Conservation (phyloP, 225 moss, liverwort and hornwort genomes). For the Pseudoscleropodium purum region DNA sequence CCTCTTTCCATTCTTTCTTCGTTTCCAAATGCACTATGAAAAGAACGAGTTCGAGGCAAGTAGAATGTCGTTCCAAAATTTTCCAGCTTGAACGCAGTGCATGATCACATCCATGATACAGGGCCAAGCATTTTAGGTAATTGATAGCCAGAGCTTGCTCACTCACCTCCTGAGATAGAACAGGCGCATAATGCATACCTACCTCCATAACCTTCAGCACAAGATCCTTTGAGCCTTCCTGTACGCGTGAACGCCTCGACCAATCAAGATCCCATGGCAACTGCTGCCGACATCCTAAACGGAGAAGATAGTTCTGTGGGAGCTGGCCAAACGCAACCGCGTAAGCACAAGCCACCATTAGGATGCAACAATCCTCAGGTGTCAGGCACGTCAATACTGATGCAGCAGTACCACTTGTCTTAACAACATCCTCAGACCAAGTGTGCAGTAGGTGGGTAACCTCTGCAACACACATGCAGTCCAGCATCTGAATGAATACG, state of each 20-base stretch:
- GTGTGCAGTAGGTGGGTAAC: slow-evolving; percentile 7
- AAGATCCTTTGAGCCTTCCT: slow-evolving; percentile 19
- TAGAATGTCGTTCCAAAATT: slow-evolving; percentile 33
- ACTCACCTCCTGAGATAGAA: slow-evolving; percentile 6
- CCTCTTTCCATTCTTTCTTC: slow-evolving; percentile 26
- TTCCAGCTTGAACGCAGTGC: slow-evolving; percentile 32
- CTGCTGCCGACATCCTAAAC: slow-evolving; percentile 57
- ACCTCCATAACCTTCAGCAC: slow-evolving; percentile 35
- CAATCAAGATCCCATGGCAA: slow-evolving; percentile 57
- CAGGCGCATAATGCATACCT: slow-evolving; percentile 12
- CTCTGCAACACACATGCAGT: slow-evolving; percentile 54
- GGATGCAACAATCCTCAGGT: slow-evolving; percentile 52
- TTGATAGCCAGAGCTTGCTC: slow-evolving; percentile 52
- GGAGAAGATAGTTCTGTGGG: slow-evolving; percentile 27
- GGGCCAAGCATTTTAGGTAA: slow-evolving; percentile 50
- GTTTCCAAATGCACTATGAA: slow-evolving; percentile 45
- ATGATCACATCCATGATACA: slow-evolving; percentile 44
- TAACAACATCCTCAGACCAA: slow-evolving; percentile 54
- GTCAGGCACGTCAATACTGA: slow-evolving; percentile 41
- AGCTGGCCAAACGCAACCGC: slow-evolving; percentile 53
- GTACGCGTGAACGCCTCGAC: slow-evolving; percentile 28
- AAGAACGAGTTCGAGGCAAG: slow-evolving; percentile 50
- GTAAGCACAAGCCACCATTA: slow-evolving; percentile 66
- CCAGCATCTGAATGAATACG: slow-evolving; percentile 62
- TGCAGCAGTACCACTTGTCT: slow-evolving; percentile 13